Conservation (phyloP, 768 basidiomycete genomes). For the Dentipellis fragilis region DNA sequence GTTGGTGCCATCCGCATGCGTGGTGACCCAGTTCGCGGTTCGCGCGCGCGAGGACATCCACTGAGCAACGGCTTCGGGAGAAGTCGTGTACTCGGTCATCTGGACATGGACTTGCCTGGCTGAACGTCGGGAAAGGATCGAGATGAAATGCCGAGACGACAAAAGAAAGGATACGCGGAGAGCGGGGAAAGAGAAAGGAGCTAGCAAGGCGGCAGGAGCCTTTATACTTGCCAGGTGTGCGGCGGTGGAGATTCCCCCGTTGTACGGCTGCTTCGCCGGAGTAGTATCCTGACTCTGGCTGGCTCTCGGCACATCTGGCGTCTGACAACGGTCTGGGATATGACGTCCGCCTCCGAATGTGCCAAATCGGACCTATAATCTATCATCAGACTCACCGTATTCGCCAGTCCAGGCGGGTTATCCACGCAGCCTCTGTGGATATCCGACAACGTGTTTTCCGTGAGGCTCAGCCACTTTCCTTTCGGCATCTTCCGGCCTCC, state of each 20-base stretch:
- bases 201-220: neutral
- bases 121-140: neutral
- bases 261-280: too few relatives aligned
- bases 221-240: neutral
- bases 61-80: constrained; percentile 47
- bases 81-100: constrained; percentile 60
- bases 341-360: neutral
- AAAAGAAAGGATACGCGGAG: neutral
- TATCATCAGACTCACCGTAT: neutral
- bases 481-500: neutral
- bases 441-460: neutral
- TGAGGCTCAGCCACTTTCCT: neutral
- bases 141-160: neutral
- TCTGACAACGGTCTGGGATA: neutral
- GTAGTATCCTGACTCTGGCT: neutral
- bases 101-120: neutral
- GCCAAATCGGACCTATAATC: neutral
- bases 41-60: constrained; percentile 52
- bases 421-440: neutral
- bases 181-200: neutral
- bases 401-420: neutral
- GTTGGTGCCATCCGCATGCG: constrained; percentile 28
- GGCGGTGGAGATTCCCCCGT: neutral
- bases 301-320: neutral
- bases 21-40: constrained; percentile 54